Evolutionary conservation across 768 basidiomycete species (phyloP).

Genomic region (Amanita fuliginea): DNA sequence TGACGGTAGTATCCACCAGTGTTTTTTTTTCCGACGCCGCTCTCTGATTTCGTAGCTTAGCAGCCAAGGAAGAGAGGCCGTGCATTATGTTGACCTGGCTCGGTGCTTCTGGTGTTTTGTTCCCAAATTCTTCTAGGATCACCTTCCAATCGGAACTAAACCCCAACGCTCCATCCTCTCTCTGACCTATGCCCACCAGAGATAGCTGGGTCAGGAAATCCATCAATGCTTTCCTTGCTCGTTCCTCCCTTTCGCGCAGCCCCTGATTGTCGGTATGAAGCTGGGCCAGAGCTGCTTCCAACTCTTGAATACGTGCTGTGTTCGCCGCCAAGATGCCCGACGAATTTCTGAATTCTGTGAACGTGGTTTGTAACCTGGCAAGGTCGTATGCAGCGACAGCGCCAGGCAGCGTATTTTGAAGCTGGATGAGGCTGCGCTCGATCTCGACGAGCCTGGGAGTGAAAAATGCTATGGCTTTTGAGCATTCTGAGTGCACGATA

Average conservation of each 20-base stretch:
- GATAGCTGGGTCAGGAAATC: background rate
- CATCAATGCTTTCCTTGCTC: background rate
- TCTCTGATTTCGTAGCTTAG: background rate
- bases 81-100: background rate
- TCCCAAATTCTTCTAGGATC: background rate
- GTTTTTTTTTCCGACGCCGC: background rate
- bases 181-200: conserved; percentile 1
- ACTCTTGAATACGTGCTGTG: background rate
- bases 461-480: conserved; percentile 8
- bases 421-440: background rate
- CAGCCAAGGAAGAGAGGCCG: background rate
- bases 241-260: background rate
- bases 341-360: background rate
- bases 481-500: conserved; percentile 14
- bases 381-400: background rate
- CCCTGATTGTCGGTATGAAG: background rate
- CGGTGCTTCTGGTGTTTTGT: background rate
- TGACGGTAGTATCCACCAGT: background rate
- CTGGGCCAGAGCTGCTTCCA: background rate
- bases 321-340: background rate
- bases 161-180: background rate
- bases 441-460: conserved; percentile 4
- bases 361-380: background rate
- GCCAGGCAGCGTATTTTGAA: background rate
- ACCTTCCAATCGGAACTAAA: conserved; percentile 1